Percentiles rank a stretch among this genome's conserved stretches.
These are phyloP conservation scores for Trypanosomatidae sp. DNA, from an alignment of 208 protist genomes.

Conservation along the genomic window DNA sequence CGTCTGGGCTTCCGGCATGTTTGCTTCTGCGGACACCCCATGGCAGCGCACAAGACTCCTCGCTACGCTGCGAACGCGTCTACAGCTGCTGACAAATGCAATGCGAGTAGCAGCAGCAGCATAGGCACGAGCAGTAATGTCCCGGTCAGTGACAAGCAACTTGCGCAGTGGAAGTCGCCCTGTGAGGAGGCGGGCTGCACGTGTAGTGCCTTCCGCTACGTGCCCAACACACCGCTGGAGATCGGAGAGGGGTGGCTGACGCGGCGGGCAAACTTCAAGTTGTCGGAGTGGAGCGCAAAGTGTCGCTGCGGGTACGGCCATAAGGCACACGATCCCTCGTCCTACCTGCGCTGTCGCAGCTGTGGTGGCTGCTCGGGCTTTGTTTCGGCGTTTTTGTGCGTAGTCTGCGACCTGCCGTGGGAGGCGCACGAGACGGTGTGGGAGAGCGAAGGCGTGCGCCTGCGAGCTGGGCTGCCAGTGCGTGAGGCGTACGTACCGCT, in stretches of 20 bases:
- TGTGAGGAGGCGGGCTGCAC: constrained; percentile 49
- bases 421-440: constrained; percentile 85
- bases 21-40: constrained; percentile 83
- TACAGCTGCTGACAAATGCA: background rate
- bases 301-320: constrained; percentile 81
- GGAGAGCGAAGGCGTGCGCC: constrained; percentile 64
- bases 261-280: constrained; percentile 61
- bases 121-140: background rate
- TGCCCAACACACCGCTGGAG: constrained; percentile 86
- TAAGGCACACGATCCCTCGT: constrained; percentile 46
- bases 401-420: constrained; percentile 80
- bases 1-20: constrained; percentile 63
- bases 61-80: constrained; percentile 7
- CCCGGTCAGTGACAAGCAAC: background rate
- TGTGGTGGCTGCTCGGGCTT: constrained; percentile 49
- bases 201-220: constrained; percentile 67
- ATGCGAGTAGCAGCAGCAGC: too few relatives aligned
- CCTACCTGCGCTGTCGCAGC: constrained; percentile 45
- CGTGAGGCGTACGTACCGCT: constrained; percentile 73
- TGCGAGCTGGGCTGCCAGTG: constrained; percentile 43
- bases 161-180: constrained; percentile 17
- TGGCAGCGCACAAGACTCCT: constrained; percentile 40
- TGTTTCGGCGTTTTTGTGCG: constrained; percentile 68
- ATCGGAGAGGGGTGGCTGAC: constrained; percentile 86
- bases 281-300: constrained; percentile 63